Conservation (phyloP, 2,329 filamentous ascomycete genomes). For the Diaporthe citri region DNA sequence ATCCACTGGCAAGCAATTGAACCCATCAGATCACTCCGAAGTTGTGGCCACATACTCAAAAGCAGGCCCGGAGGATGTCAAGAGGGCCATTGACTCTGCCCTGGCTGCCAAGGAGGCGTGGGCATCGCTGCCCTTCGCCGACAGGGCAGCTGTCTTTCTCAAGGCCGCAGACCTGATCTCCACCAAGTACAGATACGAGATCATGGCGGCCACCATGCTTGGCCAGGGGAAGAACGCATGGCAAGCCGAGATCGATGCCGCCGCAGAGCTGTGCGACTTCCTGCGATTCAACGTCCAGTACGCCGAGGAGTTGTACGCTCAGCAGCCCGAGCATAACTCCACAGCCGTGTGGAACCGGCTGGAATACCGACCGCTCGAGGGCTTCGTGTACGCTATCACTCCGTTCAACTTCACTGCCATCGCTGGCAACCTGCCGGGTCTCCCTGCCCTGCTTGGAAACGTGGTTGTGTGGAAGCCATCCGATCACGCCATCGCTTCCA, state of each 20-base stretch:
- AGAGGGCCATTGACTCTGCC: conserved; percentile 84
- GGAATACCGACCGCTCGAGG: conserved; percentile 90
- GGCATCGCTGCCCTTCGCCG: conserved; percentile 88
- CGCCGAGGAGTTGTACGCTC: conserved; percentile 88
- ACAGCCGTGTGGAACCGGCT: conserved; percentile 91
- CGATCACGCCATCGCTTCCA: conserved; percentile 87
- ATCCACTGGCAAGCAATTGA: conserved; percentile 77
- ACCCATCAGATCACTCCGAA: conserved; percentile 84
- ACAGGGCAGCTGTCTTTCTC: conserved; percentile 92
- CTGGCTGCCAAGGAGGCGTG: conserved; percentile 88
- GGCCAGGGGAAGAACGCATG: conserved; percentile 98
- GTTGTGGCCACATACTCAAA: conserved; percentile 87
- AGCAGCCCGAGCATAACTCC: conserved; percentile 87
- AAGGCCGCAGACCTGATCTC: conserved; percentile 94
- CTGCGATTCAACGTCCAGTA: conserved; percentile 95
- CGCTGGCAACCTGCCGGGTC: conserved; percentile 85
- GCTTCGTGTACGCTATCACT: conserved; percentile 93
- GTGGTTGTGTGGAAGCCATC: conserved; percentile 98
- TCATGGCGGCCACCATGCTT: conserved; percentile 96
- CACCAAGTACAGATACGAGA: conserved; percentile 94
- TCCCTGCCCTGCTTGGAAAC: conserved; percentile 91
- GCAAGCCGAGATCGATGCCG: conserved; percentile 98
- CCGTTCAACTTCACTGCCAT: conserved; percentile 99
- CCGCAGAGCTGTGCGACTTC: conserved; percentile 93
- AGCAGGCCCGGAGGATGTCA: conserved; percentile 81